A percentile compares a stretch with the other conserved stretches of the same genome.
phyloP scores from a whole-genome alignment of 208 protist genomes.

The Acanthamoeba triangularis region DNA sequence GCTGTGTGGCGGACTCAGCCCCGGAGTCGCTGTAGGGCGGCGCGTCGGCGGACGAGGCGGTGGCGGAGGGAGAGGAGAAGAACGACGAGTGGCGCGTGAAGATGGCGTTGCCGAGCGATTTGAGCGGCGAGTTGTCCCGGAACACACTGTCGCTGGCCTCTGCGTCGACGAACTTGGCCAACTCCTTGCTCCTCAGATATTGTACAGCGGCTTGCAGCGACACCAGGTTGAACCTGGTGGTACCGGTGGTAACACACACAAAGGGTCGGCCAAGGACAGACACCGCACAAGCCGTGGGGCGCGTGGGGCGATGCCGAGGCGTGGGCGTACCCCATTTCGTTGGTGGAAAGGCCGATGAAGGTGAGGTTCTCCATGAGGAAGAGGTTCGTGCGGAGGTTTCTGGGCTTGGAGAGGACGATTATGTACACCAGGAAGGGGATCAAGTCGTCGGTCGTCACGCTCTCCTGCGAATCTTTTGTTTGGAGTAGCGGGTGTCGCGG shows the following conservation, averaged over 20 bases:
- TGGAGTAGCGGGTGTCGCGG: too few species aligned
- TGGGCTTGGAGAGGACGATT: conserved; percentile 45
- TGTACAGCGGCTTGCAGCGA: conserved; percentile 60
- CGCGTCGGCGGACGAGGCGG: neutral
- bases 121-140: neutral
- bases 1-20: too few species aligned
- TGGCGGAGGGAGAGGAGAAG: neutral
- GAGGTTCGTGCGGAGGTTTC: conserved; percentile 1
- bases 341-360: neutral
- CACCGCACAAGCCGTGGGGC: too few species aligned
- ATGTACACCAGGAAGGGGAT: conserved; percentile 58
- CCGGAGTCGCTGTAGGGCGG: neutral
- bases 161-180: conserved; percentile 23
- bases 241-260: too few species aligned
- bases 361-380: conserved; percentile 64
- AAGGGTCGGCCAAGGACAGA: too few species aligned
- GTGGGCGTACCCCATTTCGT: neutral
- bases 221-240: conserved; percentile 32
- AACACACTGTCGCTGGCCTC: neutral
- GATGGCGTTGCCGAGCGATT: neutral
- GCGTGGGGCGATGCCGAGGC: neutral
- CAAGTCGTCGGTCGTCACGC: conserved; percentile 39
- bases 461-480: neutral
- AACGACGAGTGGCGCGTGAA: neutral
- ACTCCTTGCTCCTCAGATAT: conserved; percentile 37